Percentiles rank a stretch among this genome's conserved stretches.
These are phyloP conservation scores for Candida xyloterini DNA, from an alignment of 805 yeast species.

Conservation along the genomic window DNA sequence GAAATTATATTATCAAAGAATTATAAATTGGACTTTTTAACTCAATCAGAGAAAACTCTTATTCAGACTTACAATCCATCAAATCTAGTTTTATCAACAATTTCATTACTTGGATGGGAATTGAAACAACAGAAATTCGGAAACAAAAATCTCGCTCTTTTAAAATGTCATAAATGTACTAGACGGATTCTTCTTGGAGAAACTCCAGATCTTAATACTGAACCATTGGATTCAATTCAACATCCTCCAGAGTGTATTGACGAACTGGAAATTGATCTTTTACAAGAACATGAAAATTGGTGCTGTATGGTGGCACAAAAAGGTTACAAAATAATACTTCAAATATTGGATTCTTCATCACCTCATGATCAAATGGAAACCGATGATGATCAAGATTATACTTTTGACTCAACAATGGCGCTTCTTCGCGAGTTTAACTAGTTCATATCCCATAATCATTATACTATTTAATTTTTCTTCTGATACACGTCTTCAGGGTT, in stretches of 20 bases:
- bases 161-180: slow-evolving; percentile 35
- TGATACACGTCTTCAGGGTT: slow-evolving; percentile 44
- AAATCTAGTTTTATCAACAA: slow-evolving; percentile 13
- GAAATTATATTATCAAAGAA: slow-evolving; percentile 13
- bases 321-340: slow-evolving; percentile 19
- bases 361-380: slow-evolving; percentile 5
- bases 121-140: slow-evolving; percentile 29
- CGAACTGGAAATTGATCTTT: slow-evolving; percentile 26
- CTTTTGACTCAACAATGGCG: slow-evolving; percentile 20
- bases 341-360: slow-evolving; percentile 9
- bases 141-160: slow-evolving; percentile 24
- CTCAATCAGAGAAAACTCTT: slow-evolving; percentile 11
- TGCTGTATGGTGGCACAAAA: slow-evolving; percentile 29
- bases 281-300: slow-evolving; percentile 38
- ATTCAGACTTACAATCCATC: slow-evolving; percentile 15
- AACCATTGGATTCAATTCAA: slow-evolving; percentile 26
- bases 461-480: slow-evolving; percentile 33
- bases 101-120: slow-evolving; percentile 38
- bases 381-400: slow-evolving; percentile 7
- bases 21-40: slow-evolving; percentile 25
- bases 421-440: slow-evolving; percentile 10
- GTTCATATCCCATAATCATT: slow-evolving; percentile 4
- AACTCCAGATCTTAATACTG: slow-evolving; percentile 1
- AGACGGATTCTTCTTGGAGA: slow-evolving; percentile 33
- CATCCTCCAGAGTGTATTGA: slow-evolving; percentile 27